Percentiles rank a stretch among this genome's conserved stretches.
These are phyloP conservation scores for Tolypocladium ovalisporum DNA, from an alignment of 2,329 filamentous ascomycete species.

Conservation along the genomic window DNA sequence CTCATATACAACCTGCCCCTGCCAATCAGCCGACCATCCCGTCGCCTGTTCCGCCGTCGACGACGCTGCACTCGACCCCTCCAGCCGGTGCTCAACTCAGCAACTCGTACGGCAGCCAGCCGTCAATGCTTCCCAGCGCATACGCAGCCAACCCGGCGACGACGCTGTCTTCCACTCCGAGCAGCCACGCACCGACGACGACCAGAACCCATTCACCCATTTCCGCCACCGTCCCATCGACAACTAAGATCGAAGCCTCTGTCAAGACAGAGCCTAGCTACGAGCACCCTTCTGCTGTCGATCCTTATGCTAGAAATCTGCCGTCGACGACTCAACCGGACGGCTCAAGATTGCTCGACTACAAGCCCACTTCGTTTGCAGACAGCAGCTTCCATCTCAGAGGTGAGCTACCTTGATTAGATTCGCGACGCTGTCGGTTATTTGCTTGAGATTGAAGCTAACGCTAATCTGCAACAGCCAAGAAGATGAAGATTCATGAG, in stretches of 20 bases:
- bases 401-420: conserved; percentile 36
- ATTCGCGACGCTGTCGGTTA: background rate
- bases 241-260: conserved; percentile 4
- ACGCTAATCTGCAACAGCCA: conserved; percentile 14
- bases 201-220: conserved; percentile 23
- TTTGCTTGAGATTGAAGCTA: background rate
- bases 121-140: conserved; percentile 30
- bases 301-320: conserved; percentile 44
- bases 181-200: conserved; percentile 10
- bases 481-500: conserved; percentile 60
- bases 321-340: conserved; percentile 12
- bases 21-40: conserved; percentile 21
- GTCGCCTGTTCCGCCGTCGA: conserved; percentile 15
- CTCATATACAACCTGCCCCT: conserved; percentile 32
- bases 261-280: conserved; percentile 29
- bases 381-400: conserved; percentile 30
- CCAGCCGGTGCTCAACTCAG: conserved; percentile 14
- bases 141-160: conserved; percentile 22
- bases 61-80: conserved; percentile 10
- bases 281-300: conserved; percentile 52
- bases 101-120: conserved; percentile 35
- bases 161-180: conserved; percentile 18
- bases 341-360: conserved; percentile 13
- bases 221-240: conserved; percentile 16
- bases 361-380: conserved; percentile 13